Base-by-base conservation (phyloP, 176 grass and related monocot species). In the Metroxylon sagu region DNA sequence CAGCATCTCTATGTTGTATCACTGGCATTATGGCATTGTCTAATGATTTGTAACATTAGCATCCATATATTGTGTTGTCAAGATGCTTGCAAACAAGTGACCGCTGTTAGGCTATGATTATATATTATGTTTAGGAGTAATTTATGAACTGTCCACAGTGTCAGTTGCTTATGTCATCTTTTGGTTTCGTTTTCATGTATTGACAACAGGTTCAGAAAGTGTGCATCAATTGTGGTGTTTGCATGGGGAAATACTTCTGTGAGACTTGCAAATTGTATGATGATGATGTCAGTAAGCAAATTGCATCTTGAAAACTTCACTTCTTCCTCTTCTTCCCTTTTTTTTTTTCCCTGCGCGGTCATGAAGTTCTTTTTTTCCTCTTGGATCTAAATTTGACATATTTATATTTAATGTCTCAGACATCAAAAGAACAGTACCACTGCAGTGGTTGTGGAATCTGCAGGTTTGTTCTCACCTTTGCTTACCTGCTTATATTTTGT, bases 231-330 rank as follows among this genome's bases (percentile, higher is more conserved):
- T 97, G 93, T 30, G 84, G 84, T 56, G 87, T 85, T 21, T 83
- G 84, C 62, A 92, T 97, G 93, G 93, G 77, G 14, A 83, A 80
- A 64, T 97, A 91, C 68, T 97, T 91, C 60, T 97, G 93, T 76
- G 66, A 61, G 69, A 74, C 70, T 52, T 97, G 93, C 93, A 97
- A 97, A 30, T 74, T 97, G 18, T 97, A 91, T 53, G 87, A 98
- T 63, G 92, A 97, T 83, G 93, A 98, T 85, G 93, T 85, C 35
- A 79, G 82, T 80, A 70, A 66, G 63, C 77, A 51, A 27, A 23
- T 73, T 64, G 54, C 14, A 54, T 67, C 6, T 18, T 31, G 3
- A 1, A 0, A 8, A 23, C 21, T 23, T 23, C 21, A 23, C 5
- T 19, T 53, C 17, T 16, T 2, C 0, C 18, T 67, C 14, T 23